phyloP scores from a whole-genome alignment of 495 filamentous ascomycete species.

The Poronia punctata region DNA sequence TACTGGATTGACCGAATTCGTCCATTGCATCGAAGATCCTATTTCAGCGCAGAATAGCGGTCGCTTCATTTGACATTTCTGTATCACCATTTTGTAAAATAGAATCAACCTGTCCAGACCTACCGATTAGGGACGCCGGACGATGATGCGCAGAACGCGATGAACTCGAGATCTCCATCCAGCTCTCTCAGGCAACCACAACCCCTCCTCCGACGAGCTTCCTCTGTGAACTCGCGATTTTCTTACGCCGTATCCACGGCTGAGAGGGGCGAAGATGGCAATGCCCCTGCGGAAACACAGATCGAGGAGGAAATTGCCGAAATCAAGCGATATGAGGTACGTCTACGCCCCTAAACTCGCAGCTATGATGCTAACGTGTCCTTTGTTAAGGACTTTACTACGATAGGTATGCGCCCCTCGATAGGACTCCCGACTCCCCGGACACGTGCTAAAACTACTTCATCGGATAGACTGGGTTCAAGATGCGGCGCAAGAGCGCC shows the following conservation, averaged over 20 bases:
- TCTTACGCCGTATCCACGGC: slow-evolving; percentile 61
- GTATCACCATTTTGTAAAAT: not conserved
- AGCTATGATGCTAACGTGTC: not conserved
- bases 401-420: slow-evolving; percentile 59
- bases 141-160: slow-evolving; percentile 9
- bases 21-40: too few relatives aligned
- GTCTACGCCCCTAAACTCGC: slow-evolving; percentile 3
- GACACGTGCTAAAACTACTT: slow-evolving; percentile 3
- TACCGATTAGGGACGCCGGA: not conserved
- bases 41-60: too few relatives aligned
- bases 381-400: slow-evolving; percentile 63
- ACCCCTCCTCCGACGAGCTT: slow-evolving; percentile 41
- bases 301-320: slow-evolving; percentile 94
- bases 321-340: slow-evolving; percentile 92
- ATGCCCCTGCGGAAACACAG: slow-evolving; percentile 47
- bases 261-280: slow-evolving; percentile 49
- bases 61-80: too few relatives aligned
- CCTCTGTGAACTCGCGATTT: slow-evolving; percentile 61
- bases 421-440: slow-evolving; percentile 1
- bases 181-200: slow-evolving; percentile 41
- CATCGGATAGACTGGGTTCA: slow-evolving; percentile 78
- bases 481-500: slow-evolving; percentile 87
- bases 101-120: not conserved
- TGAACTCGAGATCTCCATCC: slow-evolving; percentile 41
- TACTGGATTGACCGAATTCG: too few relatives aligned